These are phyloP conservation scores for Backusella mclennaniae DNA, from an alignment of 192 early-diverging fungal species.

Conservation along the genomic window DNA sequence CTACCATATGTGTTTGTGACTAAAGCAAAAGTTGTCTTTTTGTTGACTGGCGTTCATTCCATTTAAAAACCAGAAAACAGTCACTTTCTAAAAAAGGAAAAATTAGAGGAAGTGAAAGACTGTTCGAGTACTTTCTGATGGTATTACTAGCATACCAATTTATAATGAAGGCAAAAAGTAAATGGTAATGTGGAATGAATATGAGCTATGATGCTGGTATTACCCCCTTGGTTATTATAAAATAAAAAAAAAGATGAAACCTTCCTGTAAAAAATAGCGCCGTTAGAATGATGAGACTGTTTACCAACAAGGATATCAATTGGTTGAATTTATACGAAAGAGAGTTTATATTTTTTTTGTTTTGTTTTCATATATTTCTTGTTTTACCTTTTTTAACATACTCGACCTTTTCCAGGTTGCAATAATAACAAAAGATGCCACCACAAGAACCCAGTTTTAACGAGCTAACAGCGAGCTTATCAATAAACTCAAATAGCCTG, in stretches of 20 bases:
- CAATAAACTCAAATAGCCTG: neutral
- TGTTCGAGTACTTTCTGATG: neutral
- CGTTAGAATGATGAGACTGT: neutral
- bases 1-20: neutral
- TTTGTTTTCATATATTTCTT: neutral
- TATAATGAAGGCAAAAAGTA: neutral
- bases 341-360: neutral
- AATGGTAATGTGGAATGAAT: too few species aligned
- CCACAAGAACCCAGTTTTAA: neutral
- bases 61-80: neutral
- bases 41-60: neutral
- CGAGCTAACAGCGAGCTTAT: neutral
- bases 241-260: neutral
- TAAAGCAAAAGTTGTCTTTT: neutral
- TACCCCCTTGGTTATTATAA: neutral
- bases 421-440: conserved; percentile 1
- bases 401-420: neutral
- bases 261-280: neutral
- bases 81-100: neutral
- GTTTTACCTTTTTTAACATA: neutral
- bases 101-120: neutral
- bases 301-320: neutral
- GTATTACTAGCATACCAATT: neutral
- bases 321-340: neutral
- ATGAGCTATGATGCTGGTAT: neutral